These are phyloP conservation scores for Fomitopsis pulvina DNA, from an alignment of 768 basidiomycete genomes.

Conservation along the genomic window DNA sequence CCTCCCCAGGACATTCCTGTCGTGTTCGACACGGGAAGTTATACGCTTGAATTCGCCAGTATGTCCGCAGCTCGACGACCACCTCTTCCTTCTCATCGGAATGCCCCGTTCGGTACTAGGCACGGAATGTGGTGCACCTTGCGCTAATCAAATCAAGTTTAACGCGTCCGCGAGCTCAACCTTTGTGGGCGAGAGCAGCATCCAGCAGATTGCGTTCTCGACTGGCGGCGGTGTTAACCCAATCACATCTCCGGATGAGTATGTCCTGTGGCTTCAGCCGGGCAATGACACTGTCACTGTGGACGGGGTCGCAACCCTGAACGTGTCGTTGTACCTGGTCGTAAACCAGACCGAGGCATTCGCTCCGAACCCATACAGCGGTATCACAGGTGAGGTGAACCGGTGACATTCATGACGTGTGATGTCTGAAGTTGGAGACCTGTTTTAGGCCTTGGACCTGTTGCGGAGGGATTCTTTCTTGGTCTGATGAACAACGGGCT, in stretches of 20 bases:
- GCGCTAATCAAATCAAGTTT: conserved; percentile 40
- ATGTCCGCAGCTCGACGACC: conserved; percentile 16
- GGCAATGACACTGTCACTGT: conserved; percentile 44
- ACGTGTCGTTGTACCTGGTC: conserved; percentile 41
- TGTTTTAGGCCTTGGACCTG: neutral
- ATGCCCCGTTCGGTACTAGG: conserved; percentile 28
- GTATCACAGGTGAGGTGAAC: conserved; percentile 38
- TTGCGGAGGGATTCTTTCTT: conserved; percentile 44
- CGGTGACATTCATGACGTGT: neutral
- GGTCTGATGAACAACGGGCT: conserved; percentile 41
- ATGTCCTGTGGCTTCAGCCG: conserved; percentile 38
- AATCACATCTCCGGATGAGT: conserved; percentile 39
- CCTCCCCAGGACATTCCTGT: conserved; percentile 43
- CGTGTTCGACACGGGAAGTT: conserved; percentile 54
- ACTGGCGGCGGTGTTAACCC: conserved; percentile 51
- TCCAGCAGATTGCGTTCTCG: conserved; percentile 41
- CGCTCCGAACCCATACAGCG: conserved; percentile 48
- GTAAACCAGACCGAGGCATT: conserved; percentile 47
- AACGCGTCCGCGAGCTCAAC: conserved; percentile 43
- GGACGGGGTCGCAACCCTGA: conserved; percentile 34
- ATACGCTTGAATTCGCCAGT: conserved; percentile 43
- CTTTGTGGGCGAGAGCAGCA: conserved; percentile 37
- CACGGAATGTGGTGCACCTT: conserved; percentile 39
- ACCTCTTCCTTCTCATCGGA: neutral
- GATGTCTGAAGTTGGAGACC: neutral